Evolutionary conservation across 2,329 filamentous ascomycete genomes (phyloP), one percentile per base, ranked within the genome.

Genomic region (Arthroderma uncinatum): DNA sequence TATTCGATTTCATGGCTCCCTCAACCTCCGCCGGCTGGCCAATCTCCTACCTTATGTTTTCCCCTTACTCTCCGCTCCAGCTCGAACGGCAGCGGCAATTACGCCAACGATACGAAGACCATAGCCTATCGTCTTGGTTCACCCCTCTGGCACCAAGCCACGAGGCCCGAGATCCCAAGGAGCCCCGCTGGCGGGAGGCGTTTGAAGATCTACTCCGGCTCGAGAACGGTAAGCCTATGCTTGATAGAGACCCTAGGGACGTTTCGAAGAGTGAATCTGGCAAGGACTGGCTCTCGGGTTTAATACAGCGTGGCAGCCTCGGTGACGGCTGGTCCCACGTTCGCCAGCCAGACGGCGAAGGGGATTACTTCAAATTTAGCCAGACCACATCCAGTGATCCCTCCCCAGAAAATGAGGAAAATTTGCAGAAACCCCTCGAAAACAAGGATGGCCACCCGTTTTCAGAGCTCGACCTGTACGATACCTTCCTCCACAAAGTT

Each of bases 131-230:
- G 2, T 71, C 69, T 6, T 62, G 72, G 55, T 65, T 72, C 61
- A 66, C 69, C 0, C 67, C 70, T 10, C 59, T 71, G 34, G 63
- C 63, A 28, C 58, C 40, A 37, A 67, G 59, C 53, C 73, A 63
- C 28, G 70, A 66, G 60, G 67, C 47, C 57, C 70, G 57, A 67
- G 72, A 61, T 62, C 70, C 52, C 2, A 61, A 58, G 1, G 69
- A 71, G 53, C 70, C 71, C 0, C 72, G 73, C 33, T 82, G 80
- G 80, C 73, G 78, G 14, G 76, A 78, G 54, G 81, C 81, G 0
- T 83, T 82, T 62, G 80, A 83, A 62, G 81, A 84, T 62, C 72
- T 84, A 8, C 62, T 83, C 14, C 73, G 73, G 52, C 69, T 79
- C 2, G 70, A 76, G 54, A 75, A 75, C 55, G 74, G 73, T 21